phyloP scores from a whole-genome alignment of 179 eudicot genomes.

The Carnegiea gigantea region DNA sequence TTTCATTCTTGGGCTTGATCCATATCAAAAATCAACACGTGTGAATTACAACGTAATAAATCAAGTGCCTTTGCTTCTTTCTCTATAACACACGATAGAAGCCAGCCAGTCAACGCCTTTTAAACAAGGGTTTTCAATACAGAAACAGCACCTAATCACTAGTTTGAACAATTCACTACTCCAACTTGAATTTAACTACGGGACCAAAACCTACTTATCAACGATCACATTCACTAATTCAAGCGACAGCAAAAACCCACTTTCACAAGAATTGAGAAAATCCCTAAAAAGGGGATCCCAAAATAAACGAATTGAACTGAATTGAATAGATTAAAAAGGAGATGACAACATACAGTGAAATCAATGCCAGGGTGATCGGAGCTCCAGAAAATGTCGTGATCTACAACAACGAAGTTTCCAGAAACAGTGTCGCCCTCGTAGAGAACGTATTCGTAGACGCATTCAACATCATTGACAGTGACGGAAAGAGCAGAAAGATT shows the following conservation, averaged over 20 bases:
- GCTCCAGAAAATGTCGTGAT: slow-evolving; percentile 86
- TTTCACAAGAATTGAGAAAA: neutral
- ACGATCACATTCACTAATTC: neutral
- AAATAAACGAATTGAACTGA: neutral
- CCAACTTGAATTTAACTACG: neutral
- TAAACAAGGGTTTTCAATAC: too few species aligned
- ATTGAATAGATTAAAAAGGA: neutral
- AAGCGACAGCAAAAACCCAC: neutral
- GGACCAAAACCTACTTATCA: neutral
- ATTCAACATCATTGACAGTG: slow-evolving; percentile 74
- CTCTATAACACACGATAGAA: too few species aligned
- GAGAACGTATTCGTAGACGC: slow-evolving; percentile 83
- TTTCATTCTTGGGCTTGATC: too few species aligned
- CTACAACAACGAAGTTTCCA: slow-evolving; percentile 93
- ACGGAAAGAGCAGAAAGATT: slow-evolving; percentile 55
- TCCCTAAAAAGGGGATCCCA: neutral
- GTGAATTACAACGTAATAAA: too few species aligned
- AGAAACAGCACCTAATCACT: neutral
- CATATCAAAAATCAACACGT: too few species aligned
- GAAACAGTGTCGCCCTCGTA: slow-evolving; percentile 79
- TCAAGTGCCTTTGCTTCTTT: too few species aligned
- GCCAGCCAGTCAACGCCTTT: too few species aligned
- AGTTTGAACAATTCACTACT: neutral
- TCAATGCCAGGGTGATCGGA: slow-evolving; percentile 94
- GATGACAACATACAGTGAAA: slow-evolving; percentile 47